Evolutionary conservation across 495 filamentous ascomycete species (phyloP).

Genomic region (Hypomontagnella submonticulosa): DNA sequence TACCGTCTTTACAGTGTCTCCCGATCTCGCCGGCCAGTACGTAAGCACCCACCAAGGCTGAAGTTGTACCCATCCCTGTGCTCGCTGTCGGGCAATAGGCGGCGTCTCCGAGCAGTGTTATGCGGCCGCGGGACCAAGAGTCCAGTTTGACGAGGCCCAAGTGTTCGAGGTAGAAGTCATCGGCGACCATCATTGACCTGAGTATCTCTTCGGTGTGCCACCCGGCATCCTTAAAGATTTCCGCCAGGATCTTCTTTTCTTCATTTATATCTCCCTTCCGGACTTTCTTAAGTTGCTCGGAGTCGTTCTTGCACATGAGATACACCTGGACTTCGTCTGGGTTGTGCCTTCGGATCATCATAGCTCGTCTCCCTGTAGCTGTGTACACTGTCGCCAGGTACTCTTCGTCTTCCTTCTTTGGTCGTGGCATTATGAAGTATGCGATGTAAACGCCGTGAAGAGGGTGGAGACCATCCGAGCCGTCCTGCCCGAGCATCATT

Average conservation of each 20-base stretch:
- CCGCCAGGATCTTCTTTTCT: slow-evolving; percentile 53
- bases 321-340: slow-evolving; percentile 54
- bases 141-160: slow-evolving; percentile 57
- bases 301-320: slow-evolving; percentile 43
- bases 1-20: slow-evolving; percentile 38
- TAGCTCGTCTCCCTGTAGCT: slow-evolving; percentile 44
- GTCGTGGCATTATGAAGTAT: slow-evolving; percentile 56
- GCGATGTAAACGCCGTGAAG: slow-evolving; percentile 43
- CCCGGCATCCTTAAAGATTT: slow-evolving; percentile 53
- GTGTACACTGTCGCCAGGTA: slow-evolving; percentile 50
- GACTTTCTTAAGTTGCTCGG: slow-evolving; percentile 41
- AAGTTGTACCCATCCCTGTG: slow-evolving; percentile 63
- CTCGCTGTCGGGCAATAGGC: slow-evolving; percentile 60
- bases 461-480: slow-evolving; percentile 43
- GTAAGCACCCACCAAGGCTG: slow-evolving; percentile 61
- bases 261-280: slow-evolving; percentile 49
- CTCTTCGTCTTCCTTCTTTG: slow-evolving; percentile 50
- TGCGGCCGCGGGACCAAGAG: slow-evolving; percentile 53
- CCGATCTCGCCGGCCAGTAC: slow-evolving; percentile 64
- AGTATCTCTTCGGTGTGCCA: slow-evolving; percentile 57
- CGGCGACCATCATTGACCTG: slow-evolving; percentile 51
- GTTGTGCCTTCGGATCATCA: slow-evolving; percentile 56
- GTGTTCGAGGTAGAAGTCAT: slow-evolving; percentile 62
- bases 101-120: slow-evolving; percentile 63
- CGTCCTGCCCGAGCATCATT: slow-evolving; percentile 51